These are phyloP conservation scores for Thermoascus crustaceus DNA, from an alignment of 2,329 filamentous ascomycete genomes.

Conservation along the genomic window DNA sequence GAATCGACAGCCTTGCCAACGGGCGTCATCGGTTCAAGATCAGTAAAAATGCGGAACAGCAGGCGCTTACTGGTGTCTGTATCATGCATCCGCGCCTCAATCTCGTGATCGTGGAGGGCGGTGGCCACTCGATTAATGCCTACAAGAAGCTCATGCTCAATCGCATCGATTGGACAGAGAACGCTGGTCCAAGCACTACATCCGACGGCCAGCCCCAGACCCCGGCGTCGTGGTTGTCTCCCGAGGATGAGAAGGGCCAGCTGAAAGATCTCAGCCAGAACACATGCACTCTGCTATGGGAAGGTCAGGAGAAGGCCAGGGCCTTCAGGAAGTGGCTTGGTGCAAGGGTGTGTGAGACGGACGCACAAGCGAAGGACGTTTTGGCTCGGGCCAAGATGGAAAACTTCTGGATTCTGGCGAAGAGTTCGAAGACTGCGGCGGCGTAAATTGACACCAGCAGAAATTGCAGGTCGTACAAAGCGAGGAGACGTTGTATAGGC, in stretches of 20 bases:
- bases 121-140: slow-evolving; percentile 68
- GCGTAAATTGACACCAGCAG: no score
- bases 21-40: slow-evolving; percentile 92
- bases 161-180: slow-evolving; percentile 92
- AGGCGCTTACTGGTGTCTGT: slow-evolving; percentile 79
- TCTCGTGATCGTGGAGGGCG: slow-evolving; percentile 85
- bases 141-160: slow-evolving; percentile 92
- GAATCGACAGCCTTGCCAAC: slow-evolving; percentile 80
- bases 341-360: slow-evolving; percentile 79
- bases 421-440: slow-evolving; percentile 56
- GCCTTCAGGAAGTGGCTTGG: slow-evolving; percentile 82
- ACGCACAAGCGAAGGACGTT: slow-evolving; percentile 75
- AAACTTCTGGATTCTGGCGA: slow-evolving; percentile 87
- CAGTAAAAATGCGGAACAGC: slow-evolving; percentile 82
- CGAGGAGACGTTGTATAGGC: no score
- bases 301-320: slow-evolving; percentile 75
- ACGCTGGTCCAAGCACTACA: slow-evolving; percentile 56
- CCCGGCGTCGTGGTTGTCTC: slow-evolving; percentile 64
- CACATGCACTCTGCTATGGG: slow-evolving; percentile 76
- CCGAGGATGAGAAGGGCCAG: slow-evolving; percentile 68
- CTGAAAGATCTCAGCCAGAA: slow-evolving; percentile 77
- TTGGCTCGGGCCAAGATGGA: slow-evolving; percentile 80
- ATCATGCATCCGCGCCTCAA: slow-evolving; percentile 85
- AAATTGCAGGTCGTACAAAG: no score
- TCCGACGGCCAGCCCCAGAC: slow-evolving; percentile 53